Base-by-base conservation (phyloP, 331 rosid species). In the Phaseolus coccineus region DNA sequence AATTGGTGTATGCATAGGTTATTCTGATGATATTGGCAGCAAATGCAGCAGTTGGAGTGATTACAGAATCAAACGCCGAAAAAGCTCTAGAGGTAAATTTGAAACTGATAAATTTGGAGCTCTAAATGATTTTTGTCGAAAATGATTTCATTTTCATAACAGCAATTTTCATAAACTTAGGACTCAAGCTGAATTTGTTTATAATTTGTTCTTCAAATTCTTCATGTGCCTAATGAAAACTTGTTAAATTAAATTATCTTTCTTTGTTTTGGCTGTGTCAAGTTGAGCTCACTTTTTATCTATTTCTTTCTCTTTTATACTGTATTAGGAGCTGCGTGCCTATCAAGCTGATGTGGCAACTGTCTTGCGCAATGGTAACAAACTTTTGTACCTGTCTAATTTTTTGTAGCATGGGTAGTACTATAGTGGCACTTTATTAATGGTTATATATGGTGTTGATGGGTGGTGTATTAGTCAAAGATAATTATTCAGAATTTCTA, bases 61-160 rank as follows among this genome's bases (percentile, higher is more conserved):
- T 95, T 75, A 95, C 99, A 66, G 99, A 95, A 90, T 87, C 97
- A 78, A 95, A 95, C 65, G 99, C 99, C 58, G 99, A 95, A 90
- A 95, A 93, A 71, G 97, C 99, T 81, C 98, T 95, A n/a, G 96
- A 88, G 97, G 99, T 93, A 90, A 71, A 71, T 85, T 71, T 77
- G 27, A 80, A 71, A 66, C 67, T 27, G n/a, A 73, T 15, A 71
- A 15, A 56, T 48, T 59, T 81, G n/a, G 30, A 55, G 71, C 58
- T 71, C 62, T 68, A 66, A 39, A 28, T 52, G 69, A 79, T 71
- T 55, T 47, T 76, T 48, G 39, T 15, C 64, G 28, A 75, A 31
- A 61, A 59, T 66, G 52, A 11, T 82, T 61, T 62, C 13, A 16
- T 28, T 39, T 58, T 25, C 16, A 10, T 30, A 28, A 48, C 50